A percentile compares a stretch with the other conserved stretches of the same genome.
These are phyloP conservation scores for Auriscalpium orientale DNA, from an alignment of 768 basidiomycete genomes.

Conservation along the genomic window DNA sequence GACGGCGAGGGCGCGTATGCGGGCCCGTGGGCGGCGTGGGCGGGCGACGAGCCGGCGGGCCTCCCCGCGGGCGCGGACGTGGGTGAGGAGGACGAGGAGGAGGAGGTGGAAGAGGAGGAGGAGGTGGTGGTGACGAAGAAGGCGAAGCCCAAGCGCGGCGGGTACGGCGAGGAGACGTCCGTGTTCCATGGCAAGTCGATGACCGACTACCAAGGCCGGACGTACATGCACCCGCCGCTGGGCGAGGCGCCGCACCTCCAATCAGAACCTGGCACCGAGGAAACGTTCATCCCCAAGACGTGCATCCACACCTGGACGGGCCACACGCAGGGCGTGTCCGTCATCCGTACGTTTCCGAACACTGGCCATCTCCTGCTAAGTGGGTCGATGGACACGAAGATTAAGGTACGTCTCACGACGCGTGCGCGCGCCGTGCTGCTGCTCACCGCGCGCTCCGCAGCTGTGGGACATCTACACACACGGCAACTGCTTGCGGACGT, in stretches of 20 bases:
- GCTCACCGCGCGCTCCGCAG: slow-evolving; percentile 30
- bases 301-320: slow-evolving; percentile 99
- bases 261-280: slow-evolving; percentile 74
- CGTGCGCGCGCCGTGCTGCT: not conserved
- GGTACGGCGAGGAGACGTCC: slow-evolving; percentile 82
- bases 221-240: slow-evolving; percentile 91
- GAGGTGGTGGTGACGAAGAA: slow-evolving; percentile 55
- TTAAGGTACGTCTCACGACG: slow-evolving; percentile 57
- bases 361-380: slow-evolving; percentile 90
- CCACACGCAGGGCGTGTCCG: slow-evolving; percentile 94
- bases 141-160: slow-evolving; percentile 71
- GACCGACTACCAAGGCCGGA: slow-evolving; percentile 95
- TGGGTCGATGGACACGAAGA: slow-evolving; percentile 97
- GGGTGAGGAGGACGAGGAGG: slow-evolving; percentile 40
- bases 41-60: slow-evolving; percentile 65
- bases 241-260: slow-evolving; percentile 83
- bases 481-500: slow-evolving; percentile 93
- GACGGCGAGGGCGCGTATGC: slow-evolving; percentile 88
- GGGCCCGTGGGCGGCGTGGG: slow-evolving; percentile 94
- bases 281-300: slow-evolving; percentile 89
- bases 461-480: slow-evolving; percentile 98
- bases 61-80: slow-evolving; percentile 51
- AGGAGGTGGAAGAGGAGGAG: slow-evolving; percentile 47
- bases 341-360: slow-evolving; percentile 85
- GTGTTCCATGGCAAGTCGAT: slow-evolving; percentile 97